Conservation (phyloP, 805 yeast genomes). For the Groenewaldozyma salmanticensis region DNA sequence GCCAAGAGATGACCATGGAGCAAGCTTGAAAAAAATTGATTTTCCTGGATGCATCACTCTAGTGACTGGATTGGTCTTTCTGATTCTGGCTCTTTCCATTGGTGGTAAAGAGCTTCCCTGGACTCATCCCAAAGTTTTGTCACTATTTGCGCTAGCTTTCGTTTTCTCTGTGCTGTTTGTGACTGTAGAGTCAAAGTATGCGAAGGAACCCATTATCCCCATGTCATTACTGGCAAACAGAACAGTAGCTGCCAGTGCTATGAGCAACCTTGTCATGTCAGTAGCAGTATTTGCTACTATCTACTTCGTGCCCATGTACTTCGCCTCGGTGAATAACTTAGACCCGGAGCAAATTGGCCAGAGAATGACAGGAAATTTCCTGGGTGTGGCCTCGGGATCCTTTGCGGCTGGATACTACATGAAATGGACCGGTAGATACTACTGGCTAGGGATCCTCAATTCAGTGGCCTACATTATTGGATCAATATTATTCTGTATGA, state of each 20-base stretch:
- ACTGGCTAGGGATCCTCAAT: constrained; percentile 34
- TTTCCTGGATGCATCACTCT: constrained; percentile 54
- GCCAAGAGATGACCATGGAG: constrained; percentile 28
- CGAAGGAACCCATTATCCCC: constrained; percentile 61
- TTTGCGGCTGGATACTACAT: constrained; percentile 57
- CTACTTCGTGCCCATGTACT: constrained; percentile 64
- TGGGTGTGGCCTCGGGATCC: constrained; percentile 61
- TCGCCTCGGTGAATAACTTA: constrained; percentile 42
- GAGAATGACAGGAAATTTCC: constrained; percentile 43
- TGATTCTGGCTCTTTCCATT: constrained; percentile 56
- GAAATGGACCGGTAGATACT: constrained; percentile 58
- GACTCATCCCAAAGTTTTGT: constrained; percentile 26
- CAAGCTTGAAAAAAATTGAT: constrained; percentile 51
- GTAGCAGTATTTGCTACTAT: constrained; percentile 57
- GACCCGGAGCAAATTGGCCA: constrained; percentile 49
- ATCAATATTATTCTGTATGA: constrained; percentile 26
- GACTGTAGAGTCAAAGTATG: constrained; percentile 40
- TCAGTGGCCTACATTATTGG: constrained; percentile 42
- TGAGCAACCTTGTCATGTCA: constrained; percentile 60
- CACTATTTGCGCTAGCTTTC: constrained; percentile 21
- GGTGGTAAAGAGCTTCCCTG: constrained; percentile 50
- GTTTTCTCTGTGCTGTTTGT: constrained; percentile 33
- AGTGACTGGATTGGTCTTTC: constrained; percentile 46
- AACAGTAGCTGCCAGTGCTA: constrained; percentile 55
- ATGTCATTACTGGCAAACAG: constrained; percentile 45